These are phyloP conservation scores for Asterionellopsis glacialis DNA, from an alignment of 108 stramenopile species.

Conservation along the genomic window DNA sequence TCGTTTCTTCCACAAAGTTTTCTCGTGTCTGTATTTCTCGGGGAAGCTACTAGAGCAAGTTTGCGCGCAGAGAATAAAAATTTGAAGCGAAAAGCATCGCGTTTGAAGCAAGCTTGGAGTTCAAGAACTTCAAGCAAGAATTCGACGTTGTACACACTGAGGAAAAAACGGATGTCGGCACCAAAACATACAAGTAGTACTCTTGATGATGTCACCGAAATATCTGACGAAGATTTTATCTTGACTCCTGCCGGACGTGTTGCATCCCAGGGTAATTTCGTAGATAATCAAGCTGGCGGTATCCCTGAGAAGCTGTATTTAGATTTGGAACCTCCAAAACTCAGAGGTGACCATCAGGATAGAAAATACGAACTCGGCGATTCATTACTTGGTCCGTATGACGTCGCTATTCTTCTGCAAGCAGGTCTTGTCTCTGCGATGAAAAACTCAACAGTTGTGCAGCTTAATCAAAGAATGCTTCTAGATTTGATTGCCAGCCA, in stretches of 20 bases:
- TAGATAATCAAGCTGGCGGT: not conserved
- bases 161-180: conserved; percentile 17
- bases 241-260: conserved; percentile 71
- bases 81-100: conserved; percentile 8
- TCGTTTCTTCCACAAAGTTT: conserved; percentile 87
- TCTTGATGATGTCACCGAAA: conserved; percentile 12
- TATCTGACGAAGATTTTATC: conserved; percentile 27
- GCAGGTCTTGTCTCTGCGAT: conserved; percentile 82
- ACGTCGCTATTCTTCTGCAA: conserved; percentile 87
- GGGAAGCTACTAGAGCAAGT: conserved; percentile 81
- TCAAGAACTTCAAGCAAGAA: conserved; percentile 19
- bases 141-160: conserved; percentile 30
- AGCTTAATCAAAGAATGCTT: conserved; percentile 89
- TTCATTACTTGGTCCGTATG: conserved; percentile 85
- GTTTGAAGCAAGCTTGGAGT: not conserved
- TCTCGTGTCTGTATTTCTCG: conserved; percentile 84
- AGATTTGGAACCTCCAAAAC: not conserved
- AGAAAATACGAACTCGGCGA: conserved; percentile 65
- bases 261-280: conserved; percentile 48
- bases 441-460: conserved; percentile 87
- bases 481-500: conserved; percentile 86
- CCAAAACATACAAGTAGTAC: not conserved
- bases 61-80: conserved; percentile 29
- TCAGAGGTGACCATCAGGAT: conserved; percentile 18
- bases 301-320: conserved; percentile 1